Base-by-base conservation (phyloP, 495 filamentous ascomycete genomes). In the Penicillium chermesinum region DNA sequence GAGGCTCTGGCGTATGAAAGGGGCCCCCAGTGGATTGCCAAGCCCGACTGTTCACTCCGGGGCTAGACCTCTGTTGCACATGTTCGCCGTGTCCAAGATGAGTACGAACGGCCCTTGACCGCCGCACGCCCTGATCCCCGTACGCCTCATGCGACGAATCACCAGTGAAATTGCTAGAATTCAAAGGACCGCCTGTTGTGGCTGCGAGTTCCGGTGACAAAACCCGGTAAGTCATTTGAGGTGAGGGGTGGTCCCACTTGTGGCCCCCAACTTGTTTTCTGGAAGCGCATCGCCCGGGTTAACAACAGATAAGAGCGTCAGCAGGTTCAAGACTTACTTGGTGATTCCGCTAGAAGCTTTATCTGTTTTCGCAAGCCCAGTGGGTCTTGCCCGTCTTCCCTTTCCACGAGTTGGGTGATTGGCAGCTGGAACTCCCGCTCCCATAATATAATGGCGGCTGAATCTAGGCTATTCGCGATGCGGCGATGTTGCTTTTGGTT, bases 211-310 rank as follows among this genome's bases (percentile, higher is more conserved):
- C 10, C 4, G 25, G 25, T 10, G 25, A 30, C 25, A 30, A 10
- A 4, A 30, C 25, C 10, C 25, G 25, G 10, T 30, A 30, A 4
- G 25, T 30, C 25, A 30, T 30, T 30, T 4, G 25, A 30, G 25
- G 10, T 10, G 25, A 30, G 25, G 25, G 25, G 5, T 30, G 58
- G 34, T 70, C 67, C 0, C 58, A 68, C 33, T 59, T 48, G 6
- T 55, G 63, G 0, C 65, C 67, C 39, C 63, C 63, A 6, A 64
- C 32, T 38, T 69, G 67, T 36, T 71, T 65, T 10, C 65, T 65
- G 9, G 69, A 49, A 0, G 67, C 52, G 17, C 56, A 64, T 7
- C 67, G n/a, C n/a, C n/a, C n/a, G n/a, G n/a, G n/a, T n/a, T n/a
- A n/a, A n/a, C n/a, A n/a, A n/a, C n/a, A n/a, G n/a, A n/a, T n/a